Percentiles rank a stretch among this genome's conserved stretches.
These are phyloP conservation scores for Candida frijolesensis DNA, from an alignment of 1,139 yeast species.

Conservation along the genomic window DNA sequence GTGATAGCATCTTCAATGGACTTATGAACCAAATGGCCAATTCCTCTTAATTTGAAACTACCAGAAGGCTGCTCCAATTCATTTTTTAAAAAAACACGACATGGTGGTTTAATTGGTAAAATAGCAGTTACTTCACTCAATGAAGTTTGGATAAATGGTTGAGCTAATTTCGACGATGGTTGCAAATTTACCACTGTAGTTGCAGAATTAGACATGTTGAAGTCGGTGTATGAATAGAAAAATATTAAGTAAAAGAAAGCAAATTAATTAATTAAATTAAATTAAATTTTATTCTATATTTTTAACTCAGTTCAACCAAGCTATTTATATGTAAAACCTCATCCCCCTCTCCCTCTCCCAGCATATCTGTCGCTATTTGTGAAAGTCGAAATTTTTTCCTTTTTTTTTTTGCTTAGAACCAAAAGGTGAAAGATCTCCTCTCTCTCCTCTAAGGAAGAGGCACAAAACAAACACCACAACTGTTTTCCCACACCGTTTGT, in stretches of 20 bases:
- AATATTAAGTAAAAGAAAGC: neutral
- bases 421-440: neutral
- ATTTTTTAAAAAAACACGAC: conserved; percentile 58
- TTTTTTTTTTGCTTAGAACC: neutral
- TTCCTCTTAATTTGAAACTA: conserved; percentile 70
- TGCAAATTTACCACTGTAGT: conserved; percentile 13
- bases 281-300: neutral
- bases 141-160: conserved; percentile 45
- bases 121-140: conserved; percentile 37
- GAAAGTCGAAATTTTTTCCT: neutral
- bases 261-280: neutral
- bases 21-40: conserved; percentile 48
- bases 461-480: neutral
- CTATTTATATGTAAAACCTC: conserved; percentile 2
- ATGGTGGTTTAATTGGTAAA: conserved; percentile 37
- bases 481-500: neutral
- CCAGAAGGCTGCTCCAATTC: conserved; percentile 75
- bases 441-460: neutral
- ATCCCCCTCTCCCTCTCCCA: neutral
- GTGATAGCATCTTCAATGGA: conserved; percentile 21
- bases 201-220: conserved; percentile 17
- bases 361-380: neutral
- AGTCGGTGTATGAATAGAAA: conserved; percentile 8
- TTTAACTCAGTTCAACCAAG: conserved; percentile 4
- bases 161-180: conserved; percentile 10